phyloP scores from a whole-genome alignment of 805 yeast species.

The Yamadazyma takamatsuzukensis region DNA sequence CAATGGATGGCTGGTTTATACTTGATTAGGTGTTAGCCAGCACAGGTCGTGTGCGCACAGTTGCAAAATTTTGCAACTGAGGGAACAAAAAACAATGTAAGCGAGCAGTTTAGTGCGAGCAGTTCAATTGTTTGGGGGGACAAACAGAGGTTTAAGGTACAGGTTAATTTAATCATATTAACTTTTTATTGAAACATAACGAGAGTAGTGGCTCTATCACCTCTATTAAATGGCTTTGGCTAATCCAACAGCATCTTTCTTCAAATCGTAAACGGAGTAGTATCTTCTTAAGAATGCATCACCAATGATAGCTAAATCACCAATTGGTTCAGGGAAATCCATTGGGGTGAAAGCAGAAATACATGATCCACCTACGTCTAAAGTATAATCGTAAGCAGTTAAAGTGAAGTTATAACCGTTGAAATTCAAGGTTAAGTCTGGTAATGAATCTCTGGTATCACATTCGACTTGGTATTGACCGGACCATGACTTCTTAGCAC shows the following conservation, averaged over 20 bases:
- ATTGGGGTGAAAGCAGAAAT: constrained; percentile 94
- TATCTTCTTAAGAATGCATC: constrained; percentile 95
- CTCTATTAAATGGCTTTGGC: constrained; percentile 62
- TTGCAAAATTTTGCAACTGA: too few species aligned
- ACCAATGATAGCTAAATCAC: constrained; percentile 94
- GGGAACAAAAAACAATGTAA: too few species aligned
- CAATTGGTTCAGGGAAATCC: constrained; percentile 97
- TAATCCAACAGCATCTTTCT: constrained; percentile 89
- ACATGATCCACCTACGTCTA: constrained; percentile 94
- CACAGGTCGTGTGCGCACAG: too few species aligned
- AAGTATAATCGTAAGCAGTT: constrained; percentile 84
- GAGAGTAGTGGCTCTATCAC: too few species aligned
- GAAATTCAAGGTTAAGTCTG: constrained; percentile 88
- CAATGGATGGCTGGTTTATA: too few species aligned
- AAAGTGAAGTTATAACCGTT: constrained; percentile 90
- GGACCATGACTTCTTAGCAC: constrained; percentile 95
- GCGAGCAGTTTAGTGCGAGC: too few species aligned
- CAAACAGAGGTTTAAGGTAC: too few species aligned
- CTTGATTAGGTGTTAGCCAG: too few species aligned
- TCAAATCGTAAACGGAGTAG: constrained; percentile 91
- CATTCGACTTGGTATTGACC: constrained; percentile 96
- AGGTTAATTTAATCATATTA: too few species aligned
- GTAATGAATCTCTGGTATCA: constrained; percentile 75
- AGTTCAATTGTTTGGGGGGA: too few species aligned
- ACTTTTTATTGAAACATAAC: too few species aligned